Evolutionary conservation across 2,329 filamentous ascomycete species (phyloP).

Genomic region (Cercospora zeina): DNA sequence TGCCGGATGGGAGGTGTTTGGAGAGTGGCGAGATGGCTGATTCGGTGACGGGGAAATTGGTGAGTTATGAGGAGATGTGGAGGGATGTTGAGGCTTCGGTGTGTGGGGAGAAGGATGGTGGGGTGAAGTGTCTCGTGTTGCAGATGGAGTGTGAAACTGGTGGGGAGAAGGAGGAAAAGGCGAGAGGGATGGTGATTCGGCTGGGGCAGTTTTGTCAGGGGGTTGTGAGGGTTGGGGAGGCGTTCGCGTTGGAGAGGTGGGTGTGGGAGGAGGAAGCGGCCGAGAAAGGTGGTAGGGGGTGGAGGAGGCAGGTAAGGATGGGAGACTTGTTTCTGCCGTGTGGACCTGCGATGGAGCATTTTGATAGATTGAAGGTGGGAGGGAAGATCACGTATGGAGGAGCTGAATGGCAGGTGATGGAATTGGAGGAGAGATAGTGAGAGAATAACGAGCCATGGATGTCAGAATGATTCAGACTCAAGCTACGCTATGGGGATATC

Average conservation of each 20-base stretch:
- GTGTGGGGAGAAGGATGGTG: constrained; percentile 44
- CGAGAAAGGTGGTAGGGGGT: constrained; percentile 30
- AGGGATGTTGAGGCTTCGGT: constrained; percentile 42
- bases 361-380: constrained; percentile 37
- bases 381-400: constrained; percentile 30
- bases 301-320: constrained; percentile 44
- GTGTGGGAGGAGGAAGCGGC: constrained; percentile 40
- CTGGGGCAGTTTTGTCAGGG: constrained; percentile 60
- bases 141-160: constrained; percentile 39
- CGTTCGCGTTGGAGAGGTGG: constrained; percentile 58
- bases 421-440: not conserved
- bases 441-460: not conserved
- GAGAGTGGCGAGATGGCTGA: constrained; percentile 64
- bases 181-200: constrained; percentile 55
- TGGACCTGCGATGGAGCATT: constrained; percentile 38
- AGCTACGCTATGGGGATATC: not conserved
- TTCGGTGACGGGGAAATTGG: constrained; percentile 53
- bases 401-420: constrained; percentile 9
- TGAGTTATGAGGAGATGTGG: constrained; percentile 54
- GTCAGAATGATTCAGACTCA: not conserved
- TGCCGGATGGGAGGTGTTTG: constrained; percentile 45
- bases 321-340: constrained; percentile 47
- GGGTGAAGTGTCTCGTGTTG: constrained; percentile 46
- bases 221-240: constrained; percentile 50
- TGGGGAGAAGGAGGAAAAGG: constrained; percentile 32